Percentiles rank a stretch among this genome's conserved stretches.
phyloP scores from a whole-genome alignment of 352 stramenopile genomes.

The Phytophthora sansomeana region DNA sequence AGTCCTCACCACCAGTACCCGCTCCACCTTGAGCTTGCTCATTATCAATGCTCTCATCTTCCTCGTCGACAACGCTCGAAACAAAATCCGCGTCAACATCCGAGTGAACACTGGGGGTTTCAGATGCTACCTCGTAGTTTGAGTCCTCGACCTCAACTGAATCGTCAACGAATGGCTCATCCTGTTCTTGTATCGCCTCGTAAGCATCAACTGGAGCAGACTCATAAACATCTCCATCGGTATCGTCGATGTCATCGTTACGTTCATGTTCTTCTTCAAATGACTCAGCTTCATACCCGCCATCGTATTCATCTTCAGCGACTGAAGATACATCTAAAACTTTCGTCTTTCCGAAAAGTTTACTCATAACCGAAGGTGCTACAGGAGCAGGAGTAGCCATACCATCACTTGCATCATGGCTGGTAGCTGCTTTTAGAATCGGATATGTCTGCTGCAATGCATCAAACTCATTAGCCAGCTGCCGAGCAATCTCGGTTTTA shows the following conservation, averaged over 20 bases:
- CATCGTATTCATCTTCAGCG: constrained; percentile 23
- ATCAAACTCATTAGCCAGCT: constrained; percentile 43
- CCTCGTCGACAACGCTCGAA: constrained; percentile 13
- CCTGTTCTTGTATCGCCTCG: constrained; percentile 12
- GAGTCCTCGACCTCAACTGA: constrained; percentile 6
- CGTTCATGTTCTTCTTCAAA: constrained; percentile 37
- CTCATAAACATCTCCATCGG: neutral
- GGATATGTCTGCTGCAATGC: constrained; percentile 40
- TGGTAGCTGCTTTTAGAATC: constrained; percentile 11
- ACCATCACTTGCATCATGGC: too few species aligned
- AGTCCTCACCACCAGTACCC: constrained; percentile 7
- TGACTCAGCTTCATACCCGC: constrained; percentile 49
- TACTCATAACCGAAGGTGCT: constrained; percentile 18
- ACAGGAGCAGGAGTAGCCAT: neutral
- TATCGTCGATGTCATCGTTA: constrained; percentile 2
- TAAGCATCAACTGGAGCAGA: constrained; percentile 21
- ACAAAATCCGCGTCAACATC: constrained; percentile 5
- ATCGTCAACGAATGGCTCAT: neutral
- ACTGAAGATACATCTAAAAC: constrained; percentile 12
- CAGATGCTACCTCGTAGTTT: constrained; percentile 23
- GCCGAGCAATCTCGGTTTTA: constrained; percentile 39
- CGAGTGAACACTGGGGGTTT: constrained; percentile 9
- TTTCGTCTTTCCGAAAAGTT: constrained; percentile 20
- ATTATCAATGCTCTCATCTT: constrained; percentile 13
- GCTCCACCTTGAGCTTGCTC: constrained; percentile 5